Percentiles rank a stretch among this genome's conserved stretches.
Conservation (phyloP, 306 rosid species). For the Spatholobus suberectus region DNA sequence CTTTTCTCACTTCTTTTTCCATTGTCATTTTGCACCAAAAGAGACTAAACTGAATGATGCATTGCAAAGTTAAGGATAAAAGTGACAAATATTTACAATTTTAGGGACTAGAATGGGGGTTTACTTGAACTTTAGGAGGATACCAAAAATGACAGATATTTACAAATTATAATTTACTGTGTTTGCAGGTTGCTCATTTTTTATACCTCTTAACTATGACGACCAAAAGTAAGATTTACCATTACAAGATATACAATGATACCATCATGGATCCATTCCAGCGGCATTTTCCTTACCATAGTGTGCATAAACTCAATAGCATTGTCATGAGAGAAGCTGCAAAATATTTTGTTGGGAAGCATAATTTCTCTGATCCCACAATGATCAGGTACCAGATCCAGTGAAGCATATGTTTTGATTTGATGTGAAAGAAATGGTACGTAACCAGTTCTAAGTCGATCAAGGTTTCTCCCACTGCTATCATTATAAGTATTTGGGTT, state of each 20-base stretch:
- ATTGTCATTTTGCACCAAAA: neutral
- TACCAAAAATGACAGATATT: constrained; percentile 13
- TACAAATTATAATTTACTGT: constrained; percentile 40
- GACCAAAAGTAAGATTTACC: constrained; percentile 81
- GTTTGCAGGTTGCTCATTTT: constrained; percentile 90
- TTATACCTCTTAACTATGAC: constrained; percentile 81
- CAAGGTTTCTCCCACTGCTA: constrained; percentile 17
- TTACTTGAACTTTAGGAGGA: neutral
- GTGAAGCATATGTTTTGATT: constrained; percentile 75
- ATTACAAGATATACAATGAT: constrained; percentile 88
- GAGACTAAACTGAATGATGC: neutral
- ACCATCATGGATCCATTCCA: constrained; percentile 86
- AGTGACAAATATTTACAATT: neutral
- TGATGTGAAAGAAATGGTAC: constrained; percentile 76
- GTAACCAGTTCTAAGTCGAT: constrained; percentile 12
- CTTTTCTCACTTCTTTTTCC: neutral
- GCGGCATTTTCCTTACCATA: constrained; percentile 74
- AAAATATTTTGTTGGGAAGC: constrained; percentile 71
- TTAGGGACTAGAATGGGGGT: too few species aligned
- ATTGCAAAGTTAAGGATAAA: neutral
- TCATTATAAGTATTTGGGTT: neutral
- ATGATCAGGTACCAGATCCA: constrained; percentile 71
- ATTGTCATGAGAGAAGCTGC: constrained; percentile 85
- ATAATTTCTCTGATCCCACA: constrained; percentile 86
- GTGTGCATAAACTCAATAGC: constrained; percentile 73